These are phyloP conservation scores for Alectoria sarmentosa DNA, from an alignment of 495 filamentous ascomycete species.

Conservation along the genomic window DNA sequence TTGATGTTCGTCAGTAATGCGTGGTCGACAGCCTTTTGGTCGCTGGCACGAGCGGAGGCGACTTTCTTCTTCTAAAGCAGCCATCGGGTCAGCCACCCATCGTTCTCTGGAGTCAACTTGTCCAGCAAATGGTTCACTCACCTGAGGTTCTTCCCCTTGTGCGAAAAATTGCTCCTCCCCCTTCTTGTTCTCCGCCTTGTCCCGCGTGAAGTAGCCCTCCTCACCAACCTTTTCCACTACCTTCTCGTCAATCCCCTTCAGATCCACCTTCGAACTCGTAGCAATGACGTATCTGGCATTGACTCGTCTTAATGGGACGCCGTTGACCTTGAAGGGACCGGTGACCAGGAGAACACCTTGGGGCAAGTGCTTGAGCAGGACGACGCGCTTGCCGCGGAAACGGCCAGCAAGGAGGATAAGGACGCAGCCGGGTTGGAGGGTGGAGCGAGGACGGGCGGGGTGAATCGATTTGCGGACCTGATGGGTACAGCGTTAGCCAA, in stretches of 20 bases:
- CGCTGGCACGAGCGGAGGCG: conserved; percentile 77
- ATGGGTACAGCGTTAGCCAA: conserved; percentile 25
- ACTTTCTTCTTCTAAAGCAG: conserved; percentile 80
- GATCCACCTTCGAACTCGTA: conserved; percentile 83
- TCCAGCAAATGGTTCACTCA: conserved; percentile 40
- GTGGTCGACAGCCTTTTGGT: conserved; percentile 98
- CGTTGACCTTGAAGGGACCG: conserved; percentile 99
- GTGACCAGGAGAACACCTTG: conserved; percentile 98
- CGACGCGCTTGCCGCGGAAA: conserved; percentile 99
- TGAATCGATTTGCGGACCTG: conserved; percentile 93
- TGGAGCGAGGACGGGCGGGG: conserved; percentile 71
- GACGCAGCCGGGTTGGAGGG: conserved; percentile 86
- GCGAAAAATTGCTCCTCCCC: conserved; percentile 96
- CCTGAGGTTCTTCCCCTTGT: conserved; percentile 94
- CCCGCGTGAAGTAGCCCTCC: conserved; percentile 89
- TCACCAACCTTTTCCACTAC: conserved; percentile 77
- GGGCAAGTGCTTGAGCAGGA: conserved; percentile 93
- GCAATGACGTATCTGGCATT: conserved; percentile 99
- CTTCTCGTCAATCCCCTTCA: conserved; percentile 71
- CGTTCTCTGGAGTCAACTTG: too few species aligned
- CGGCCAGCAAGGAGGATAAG: conserved; percentile 98
- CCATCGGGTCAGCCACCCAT: neutral
- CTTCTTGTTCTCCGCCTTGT: conserved; percentile 85
- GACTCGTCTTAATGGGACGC: conserved; percentile 94
- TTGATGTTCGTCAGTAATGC: conserved; percentile 84